These are phyloP conservation scores for Taphrina confusa DNA, from an alignment of 1,139 yeast genomes.

Conservation along the genomic window DNA sequence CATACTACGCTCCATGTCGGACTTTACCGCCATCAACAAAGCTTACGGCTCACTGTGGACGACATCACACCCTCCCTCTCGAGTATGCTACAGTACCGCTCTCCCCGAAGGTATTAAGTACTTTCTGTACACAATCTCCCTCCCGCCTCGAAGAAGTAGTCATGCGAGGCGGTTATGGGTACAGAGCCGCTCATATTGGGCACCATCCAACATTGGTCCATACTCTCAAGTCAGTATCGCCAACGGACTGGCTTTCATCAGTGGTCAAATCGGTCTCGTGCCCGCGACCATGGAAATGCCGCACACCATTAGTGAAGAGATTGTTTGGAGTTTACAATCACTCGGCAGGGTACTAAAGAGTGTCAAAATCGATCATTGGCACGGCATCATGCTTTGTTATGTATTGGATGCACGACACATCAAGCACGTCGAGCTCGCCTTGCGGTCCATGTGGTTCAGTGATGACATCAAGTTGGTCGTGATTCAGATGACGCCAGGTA, in stretches of 20 bases:
- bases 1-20: constrained; percentile 62
- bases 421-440: not conserved
- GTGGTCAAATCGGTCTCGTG: constrained; percentile 88
- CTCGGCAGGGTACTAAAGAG: not conserved
- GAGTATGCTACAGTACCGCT: constrained; percentile 74
- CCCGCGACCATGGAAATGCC: constrained; percentile 64
- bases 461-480: not conserved
- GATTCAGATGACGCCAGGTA: constrained; percentile 11
- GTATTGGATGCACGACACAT: not conserved
- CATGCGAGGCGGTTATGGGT: constrained; percentile 68
- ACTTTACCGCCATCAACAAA: constrained; percentile 62
- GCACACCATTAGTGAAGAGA: not conserved
- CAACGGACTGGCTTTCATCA: constrained; percentile 59
- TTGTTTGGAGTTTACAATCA: constrained; percentile 29
- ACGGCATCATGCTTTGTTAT: constrained; percentile 10
- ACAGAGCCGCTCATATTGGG: constrained; percentile 93
- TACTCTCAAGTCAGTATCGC: constrained; percentile 79
- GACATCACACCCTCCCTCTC: constrained; percentile 72
- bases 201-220: constrained; percentile 97
- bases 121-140: constrained; percentile 8
- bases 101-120: constrained; percentile 46
- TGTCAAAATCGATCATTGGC: constrained; percentile 6
- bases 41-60: constrained; percentile 60
- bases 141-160: not conserved
- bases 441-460: not conserved